phyloP scores from a whole-genome alignment of 2,329 filamentous ascomycete genomes.

The Talaromyces atroroseus region DNA sequence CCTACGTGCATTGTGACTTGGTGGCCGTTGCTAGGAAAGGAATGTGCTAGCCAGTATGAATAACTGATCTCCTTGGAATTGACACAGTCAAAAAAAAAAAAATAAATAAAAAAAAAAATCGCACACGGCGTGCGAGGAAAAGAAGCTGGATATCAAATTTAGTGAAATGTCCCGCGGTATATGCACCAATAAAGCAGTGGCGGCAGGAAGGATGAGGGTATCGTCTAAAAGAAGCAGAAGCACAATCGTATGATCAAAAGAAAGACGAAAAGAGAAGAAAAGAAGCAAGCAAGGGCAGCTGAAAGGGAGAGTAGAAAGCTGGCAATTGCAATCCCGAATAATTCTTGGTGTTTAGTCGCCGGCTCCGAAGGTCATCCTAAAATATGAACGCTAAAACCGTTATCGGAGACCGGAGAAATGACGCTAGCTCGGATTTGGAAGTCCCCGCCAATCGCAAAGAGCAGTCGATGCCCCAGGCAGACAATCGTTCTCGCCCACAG shows the following conservation, averaged over 20 bases:
- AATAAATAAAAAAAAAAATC: too few relatives aligned
- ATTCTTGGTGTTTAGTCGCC: neutral
- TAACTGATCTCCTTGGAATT: neutral
- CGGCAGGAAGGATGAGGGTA: neutral
- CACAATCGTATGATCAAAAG: neutral
- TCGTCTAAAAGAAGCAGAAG: neutral
- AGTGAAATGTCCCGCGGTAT: neutral
- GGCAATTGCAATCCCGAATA: neutral
- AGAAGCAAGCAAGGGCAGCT: neutral
- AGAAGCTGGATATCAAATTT: neutral
- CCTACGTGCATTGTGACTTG: constrained; percentile 74
- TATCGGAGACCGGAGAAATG: constrained; percentile 15
- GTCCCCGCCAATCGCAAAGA: constrained; percentile 6
- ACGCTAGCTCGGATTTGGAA: constrained; percentile 9
- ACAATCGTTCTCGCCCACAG: neutral
- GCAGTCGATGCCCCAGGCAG: neutral
- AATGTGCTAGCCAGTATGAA: neutral
- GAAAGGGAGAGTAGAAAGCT: neutral
- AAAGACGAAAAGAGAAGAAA: neutral
- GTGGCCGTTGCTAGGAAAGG: constrained; percentile 30
- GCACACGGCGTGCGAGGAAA: neutral
- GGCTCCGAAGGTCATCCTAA: neutral
- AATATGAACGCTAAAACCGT: constrained; percentile 1
- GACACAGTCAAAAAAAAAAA: neutral
- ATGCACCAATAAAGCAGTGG: neutral